phyloP scores from a whole-genome alignment of 768 basidiomycete genomes.

The Pleurotus citrinopileatus region DNA sequence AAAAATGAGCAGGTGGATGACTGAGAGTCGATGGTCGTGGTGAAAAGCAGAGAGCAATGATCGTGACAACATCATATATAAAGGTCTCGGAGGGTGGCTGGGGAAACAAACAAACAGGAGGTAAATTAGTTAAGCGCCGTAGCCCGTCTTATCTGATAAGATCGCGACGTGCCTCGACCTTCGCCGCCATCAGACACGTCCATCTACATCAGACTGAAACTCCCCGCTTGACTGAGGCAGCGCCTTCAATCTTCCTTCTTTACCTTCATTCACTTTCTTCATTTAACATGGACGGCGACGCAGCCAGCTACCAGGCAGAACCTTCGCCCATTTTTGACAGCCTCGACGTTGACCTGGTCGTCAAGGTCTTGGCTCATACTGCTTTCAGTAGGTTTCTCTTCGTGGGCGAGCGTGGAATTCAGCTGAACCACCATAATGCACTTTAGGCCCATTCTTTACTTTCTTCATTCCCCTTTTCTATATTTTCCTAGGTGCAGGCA shows the following conservation, averaged over 20 bases:
- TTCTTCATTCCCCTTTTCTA: conserved; percentile 78
- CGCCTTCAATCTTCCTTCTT: conserved; percentile 21
- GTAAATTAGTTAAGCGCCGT: conserved; percentile 8
- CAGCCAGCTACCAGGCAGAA: conserved; percentile 24
- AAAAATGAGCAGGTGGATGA: neutral
- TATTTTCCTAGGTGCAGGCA: conserved; percentile 61
- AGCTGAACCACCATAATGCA: neutral
- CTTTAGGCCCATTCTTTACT: conserved; percentile 87
- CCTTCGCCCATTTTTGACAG: conserved; percentile 59
- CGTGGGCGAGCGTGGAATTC: neutral
- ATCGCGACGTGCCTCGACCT: neutral
- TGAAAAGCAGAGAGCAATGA: neutral
- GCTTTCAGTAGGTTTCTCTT: conserved; percentile 60
- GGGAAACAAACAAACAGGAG: neutral
- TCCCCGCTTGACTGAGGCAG: conserved; percentile 22
- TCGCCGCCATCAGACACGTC: too few species aligned
- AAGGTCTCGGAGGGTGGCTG: neutral
- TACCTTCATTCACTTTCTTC: conserved; percentile 11
- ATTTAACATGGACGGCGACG: conserved; percentile 25
- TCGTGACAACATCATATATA: neutral
- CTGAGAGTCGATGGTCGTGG: neutral
- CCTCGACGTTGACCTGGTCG: conserved; percentile 72
- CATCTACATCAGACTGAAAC: too few species aligned
- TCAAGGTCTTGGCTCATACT: conserved; percentile 78
- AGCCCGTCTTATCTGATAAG: conserved; percentile 2